Conservation (phyloP, 768 basidiomycete species). For the Russula brevipes region DNA sequence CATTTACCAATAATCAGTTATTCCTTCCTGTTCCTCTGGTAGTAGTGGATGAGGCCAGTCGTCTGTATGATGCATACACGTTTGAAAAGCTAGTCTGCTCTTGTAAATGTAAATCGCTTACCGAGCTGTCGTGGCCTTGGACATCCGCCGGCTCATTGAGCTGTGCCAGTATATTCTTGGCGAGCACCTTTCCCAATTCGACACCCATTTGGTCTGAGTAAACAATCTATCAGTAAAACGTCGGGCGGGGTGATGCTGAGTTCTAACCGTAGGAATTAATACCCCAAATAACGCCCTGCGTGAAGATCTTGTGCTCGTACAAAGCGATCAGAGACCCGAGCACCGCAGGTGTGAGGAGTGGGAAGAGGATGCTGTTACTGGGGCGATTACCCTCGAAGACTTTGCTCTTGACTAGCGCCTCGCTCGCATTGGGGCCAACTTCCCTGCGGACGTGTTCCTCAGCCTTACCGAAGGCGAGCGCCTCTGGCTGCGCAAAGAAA, state of each 20-base stretch:
- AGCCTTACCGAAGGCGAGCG: slow-evolving; percentile 95
- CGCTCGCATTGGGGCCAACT: slow-evolving; percentile 62
- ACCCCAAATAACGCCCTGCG: slow-evolving; percentile 95
- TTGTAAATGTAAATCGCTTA: slow-evolving; percentile 27
- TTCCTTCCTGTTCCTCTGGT: slow-evolving; percentile 83
- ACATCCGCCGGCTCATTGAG: slow-evolving; percentile 76
- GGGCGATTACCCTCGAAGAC: slow-evolving; percentile 97
- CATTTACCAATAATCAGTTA: slow-evolving; percentile 30
- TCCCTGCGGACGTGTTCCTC: slow-evolving; percentile 78
- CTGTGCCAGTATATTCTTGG: slow-evolving; percentile 91
- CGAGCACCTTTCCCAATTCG: slow-evolving; percentile 94
- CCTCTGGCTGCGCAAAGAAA: slow-evolving; percentile 98
- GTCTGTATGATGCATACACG: slow-evolving; percentile 47
- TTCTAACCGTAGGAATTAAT: slow-evolving; percentile 92
- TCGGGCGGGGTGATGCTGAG: neutral
- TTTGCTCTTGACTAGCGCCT: slow-evolving; percentile 90
- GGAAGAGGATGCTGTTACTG: slow-evolving; percentile 95
- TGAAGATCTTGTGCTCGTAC: slow-evolving; percentile 99
- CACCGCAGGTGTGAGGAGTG: slow-evolving; percentile 80
- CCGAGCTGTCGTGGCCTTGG: slow-evolving; percentile 83
- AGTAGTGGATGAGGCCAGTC: slow-evolving; percentile 94
- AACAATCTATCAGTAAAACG: neutral
- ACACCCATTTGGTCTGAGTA: slow-evolving; percentile 95
- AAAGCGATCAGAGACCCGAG: slow-evolving; percentile 85
- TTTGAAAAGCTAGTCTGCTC: neutral